phyloP scores from a whole-genome alignment of 768 basidiomycete species.

The Phanerochaete sordida region DNA sequence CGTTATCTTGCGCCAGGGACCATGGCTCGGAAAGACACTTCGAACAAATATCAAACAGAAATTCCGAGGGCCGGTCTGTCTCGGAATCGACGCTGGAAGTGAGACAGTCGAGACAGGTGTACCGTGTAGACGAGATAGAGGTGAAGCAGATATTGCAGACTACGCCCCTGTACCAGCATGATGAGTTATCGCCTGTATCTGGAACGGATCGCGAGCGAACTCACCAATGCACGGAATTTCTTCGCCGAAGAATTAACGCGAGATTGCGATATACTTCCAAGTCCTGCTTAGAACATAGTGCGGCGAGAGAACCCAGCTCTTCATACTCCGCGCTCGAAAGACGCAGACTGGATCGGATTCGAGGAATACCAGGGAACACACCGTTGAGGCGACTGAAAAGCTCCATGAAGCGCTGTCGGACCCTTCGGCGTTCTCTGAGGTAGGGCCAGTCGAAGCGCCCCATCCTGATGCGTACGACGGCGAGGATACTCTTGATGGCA shows the following conservation, averaged over 20 bases:
- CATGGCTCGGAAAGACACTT: background rate
- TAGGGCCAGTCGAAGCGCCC: background rate
- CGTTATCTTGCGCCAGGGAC: background rate
- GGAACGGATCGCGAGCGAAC: background rate
- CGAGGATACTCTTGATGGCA: background rate
- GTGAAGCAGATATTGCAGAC: too few species aligned
- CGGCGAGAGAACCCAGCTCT: background rate
- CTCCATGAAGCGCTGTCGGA: background rate
- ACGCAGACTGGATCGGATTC: background rate
- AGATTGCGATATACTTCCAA: background rate
- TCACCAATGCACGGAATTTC: background rate
- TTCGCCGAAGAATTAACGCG: background rate
- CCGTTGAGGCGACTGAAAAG: background rate
- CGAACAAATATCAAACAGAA: background rate
- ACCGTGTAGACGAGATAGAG: too few species aligned
- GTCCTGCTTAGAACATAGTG: background rate
- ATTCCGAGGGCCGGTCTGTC: too few species aligned
- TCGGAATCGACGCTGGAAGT: too few species aligned
- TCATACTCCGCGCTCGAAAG: background rate
- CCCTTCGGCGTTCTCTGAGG: background rate
- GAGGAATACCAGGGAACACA: background rate
- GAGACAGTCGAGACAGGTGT: too few species aligned
- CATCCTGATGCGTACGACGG: background rate
- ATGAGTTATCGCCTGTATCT: background rate
- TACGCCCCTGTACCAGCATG: background rate